Evolutionary conservation across 2,329 filamentous ascomycete genomes (phyloP), one percentile per base, ranked within the genome.

Genomic region (Clonostachys rosea): DNA sequence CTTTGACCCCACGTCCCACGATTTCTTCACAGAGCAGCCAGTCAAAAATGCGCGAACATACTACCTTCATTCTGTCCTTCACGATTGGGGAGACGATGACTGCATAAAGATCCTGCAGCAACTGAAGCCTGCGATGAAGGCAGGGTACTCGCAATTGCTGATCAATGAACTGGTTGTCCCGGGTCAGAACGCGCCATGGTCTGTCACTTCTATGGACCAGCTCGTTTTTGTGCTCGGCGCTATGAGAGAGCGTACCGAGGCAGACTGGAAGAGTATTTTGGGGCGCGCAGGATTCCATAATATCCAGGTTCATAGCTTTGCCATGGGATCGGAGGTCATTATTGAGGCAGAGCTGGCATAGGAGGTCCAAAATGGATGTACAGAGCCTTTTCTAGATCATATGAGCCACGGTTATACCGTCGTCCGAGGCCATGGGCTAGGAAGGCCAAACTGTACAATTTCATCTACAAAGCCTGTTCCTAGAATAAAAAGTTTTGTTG

Each of bases 1-100:
- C 5, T 65, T 71, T 36, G 56, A 63, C 44, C 47, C 51, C 5
- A 66, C 74, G 61, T 56, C 54, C 3, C 64, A 78, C 48, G 68
- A 78, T 50, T 77, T 78, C 47, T 68, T 69, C 47, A 70, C 61
- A 0, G 63, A 69, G 43, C 71, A 78, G 51, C 71, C 68, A 1
- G 52, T 77, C 7, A 70, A 73, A 49, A 68, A 67, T 40, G 60
- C 58, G 4, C 63, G 63, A 4, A 61, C 60, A 3, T 73, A 71
- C 53, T 72, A 64, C 50, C 57, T 71, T 56, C 67, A 71, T 47
- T 62, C 61, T 4, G 57, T 71, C 5, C 56, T 73, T 2, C 68
- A 74, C 43, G 67, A 73, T 49, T 70, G 63, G 61, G 55, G 60
- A 1, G 60, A 69, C 42, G 55, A 59, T 5, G 52, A 50, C 3